Evolutionary conservation across 805 yeast genomes (phyloP), one percentile per base, ranked within the genome.

Genomic region (Hanseniaspora thailandica): DNA sequence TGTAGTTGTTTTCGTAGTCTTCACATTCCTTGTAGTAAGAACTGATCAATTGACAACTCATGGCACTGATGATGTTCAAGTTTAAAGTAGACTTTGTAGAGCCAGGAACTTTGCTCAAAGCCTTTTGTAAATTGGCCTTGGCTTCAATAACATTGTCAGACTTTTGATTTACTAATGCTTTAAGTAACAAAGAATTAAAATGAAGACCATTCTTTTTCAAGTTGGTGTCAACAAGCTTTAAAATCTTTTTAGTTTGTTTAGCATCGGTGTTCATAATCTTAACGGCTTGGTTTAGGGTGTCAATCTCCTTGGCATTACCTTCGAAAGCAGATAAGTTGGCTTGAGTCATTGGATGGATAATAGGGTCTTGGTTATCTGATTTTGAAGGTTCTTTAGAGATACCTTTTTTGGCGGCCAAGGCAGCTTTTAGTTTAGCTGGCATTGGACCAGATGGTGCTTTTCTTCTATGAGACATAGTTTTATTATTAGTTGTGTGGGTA

Each of bases 231-330:
- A 86, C 76, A 28, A 81, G 63, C 64, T 85, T 85, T 60, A 89
- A 68, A 1, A 96, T 79, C 62, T 90, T 88, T 64, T 86, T 86
- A 72, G 89, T 89, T 66, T 87, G 88, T 65, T 86, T 87, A 1
- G 33, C 17, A 23, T 50, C 45, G 46, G 75, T 65, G 63, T 93
- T 97, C 62, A 87, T 93, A 30, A 85, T 74, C 60, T 80, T 80
- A 61, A 93, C 73, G 0, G 96, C 96, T 59, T 83, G 85, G 55
- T 82, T 76, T 71, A 90, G 88, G 57, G 78, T 78, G 31, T 75
- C 73, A 54, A 84, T 90, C 58, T 87, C 95, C 65, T 85, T 86
- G 66, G 65, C 56, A 64, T 67, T 54, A 63, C 55, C 55, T 25
- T 50, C 47, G 20, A 33, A 50, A 15, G 36, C 45, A 38, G 31